phyloP scores from a whole-genome alignment of 2,329 filamentous ascomycete species.

The Coniosporium tulheliwenetii region DNA sequence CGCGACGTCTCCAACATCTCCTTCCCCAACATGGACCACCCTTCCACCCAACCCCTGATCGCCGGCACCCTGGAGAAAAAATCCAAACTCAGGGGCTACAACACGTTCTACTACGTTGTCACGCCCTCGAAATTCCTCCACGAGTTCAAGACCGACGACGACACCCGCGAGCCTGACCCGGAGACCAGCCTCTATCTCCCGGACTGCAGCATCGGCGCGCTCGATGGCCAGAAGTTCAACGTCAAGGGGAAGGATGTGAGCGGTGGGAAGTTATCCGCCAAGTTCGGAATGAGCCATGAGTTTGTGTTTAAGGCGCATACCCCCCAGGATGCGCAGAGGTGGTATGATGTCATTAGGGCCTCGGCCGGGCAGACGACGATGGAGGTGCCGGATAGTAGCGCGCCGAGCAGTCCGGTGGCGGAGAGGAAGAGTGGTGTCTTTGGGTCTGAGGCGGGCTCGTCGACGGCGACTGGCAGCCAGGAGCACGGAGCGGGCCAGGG shows the following conservation, averaged over 20 bases:
- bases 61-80: constrained; percentile 85
- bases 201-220: constrained; percentile 63
- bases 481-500: not conserved
- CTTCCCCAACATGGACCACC: constrained; percentile 83
- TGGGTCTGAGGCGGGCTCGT: not conserved
- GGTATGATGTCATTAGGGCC: constrained; percentile 58
- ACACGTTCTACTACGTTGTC: constrained; percentile 75
- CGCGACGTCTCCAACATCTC: constrained; percentile 57
- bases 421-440: constrained; percentile 3
- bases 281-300: constrained; percentile 66
- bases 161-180: constrained; percentile 57
- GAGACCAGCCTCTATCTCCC: constrained; percentile 86
- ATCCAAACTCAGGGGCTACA: constrained; percentile 68
- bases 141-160: constrained; percentile 89
- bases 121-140: constrained; percentile 81
- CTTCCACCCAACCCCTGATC: constrained; percentile 64
- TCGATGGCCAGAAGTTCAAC: constrained; percentile 71
- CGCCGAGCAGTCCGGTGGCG: constrained; percentile 19
- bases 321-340: constrained; percentile 63
- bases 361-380: constrained; percentile 37
- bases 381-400: constrained; percentile 19
- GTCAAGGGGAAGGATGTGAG: constrained; percentile 89
- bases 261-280: constrained; percentile 60
- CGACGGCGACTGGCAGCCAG: not conserved
- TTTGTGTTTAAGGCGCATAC: constrained; percentile 79